Evolutionary conservation across 805 yeast genomes (phyloP), one percentile per base, ranked within the genome.

Genomic region (Cyberlindnera lachancei): DNA sequence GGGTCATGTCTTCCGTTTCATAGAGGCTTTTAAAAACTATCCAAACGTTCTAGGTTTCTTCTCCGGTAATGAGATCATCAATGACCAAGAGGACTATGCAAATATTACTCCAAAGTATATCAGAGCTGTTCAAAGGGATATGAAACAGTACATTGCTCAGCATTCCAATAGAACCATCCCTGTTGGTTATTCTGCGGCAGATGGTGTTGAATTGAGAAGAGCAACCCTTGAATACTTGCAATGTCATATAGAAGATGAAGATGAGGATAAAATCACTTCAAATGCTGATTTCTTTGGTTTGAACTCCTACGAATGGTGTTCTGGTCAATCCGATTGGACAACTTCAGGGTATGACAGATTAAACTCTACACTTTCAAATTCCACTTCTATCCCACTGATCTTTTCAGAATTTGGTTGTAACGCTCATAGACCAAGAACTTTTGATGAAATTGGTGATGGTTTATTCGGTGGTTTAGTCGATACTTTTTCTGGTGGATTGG

Each of bases 181-280:
- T 5, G 95, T 87, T n/a, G 96, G 96, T 21, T 88, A 88, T 59
- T 81, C 95, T 7, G 95, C 96, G 29, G 96, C 96, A 13, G 95
- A 84, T 48, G 87, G 77, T 40, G 64, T 61, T 33, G 70, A 68
- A 27, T 70, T 83, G 50, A 73, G 95, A 48, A 59, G 73, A 30
- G 80, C 84, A 21, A 75, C 90, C 33, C 83, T 81, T 58, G 74
- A 76, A 44, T 90, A 81, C 59, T 68, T 90, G 53, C 81, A 82
- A 58, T 88, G 97, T 64, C 85, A 84, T 30, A 62, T 68, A 32
- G 73, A 73, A 41, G 77, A 70, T 23, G 55, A 56, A 24, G 45
- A 60, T 5, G 73, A 64, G 30, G 80, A 73, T 13, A n/a, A n/a
- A n/a, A n/a, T n/a, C n/a, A 61, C 62, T 42, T 82, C 88, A 12